A percentile compares a stretch with the other conserved stretches of the same genome.
Conservation (phyloP, 257 asterid species). For the Paulownia fortunei region DNA sequence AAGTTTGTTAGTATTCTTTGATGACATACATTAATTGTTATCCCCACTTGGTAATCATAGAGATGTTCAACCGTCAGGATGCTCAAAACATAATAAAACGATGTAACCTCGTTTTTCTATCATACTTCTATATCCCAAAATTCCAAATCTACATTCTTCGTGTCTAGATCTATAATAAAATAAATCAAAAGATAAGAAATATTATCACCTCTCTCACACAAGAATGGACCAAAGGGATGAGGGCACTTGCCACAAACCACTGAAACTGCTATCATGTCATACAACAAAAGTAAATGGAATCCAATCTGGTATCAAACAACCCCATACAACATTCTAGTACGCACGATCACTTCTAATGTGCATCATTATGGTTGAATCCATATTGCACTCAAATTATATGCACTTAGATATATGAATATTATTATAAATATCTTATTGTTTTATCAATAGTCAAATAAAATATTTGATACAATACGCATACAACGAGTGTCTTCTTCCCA, state of each 20-base stretch:
- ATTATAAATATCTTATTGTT: no score
- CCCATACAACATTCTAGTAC: neutral
- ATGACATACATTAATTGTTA: neutral
- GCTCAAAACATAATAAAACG: neutral
- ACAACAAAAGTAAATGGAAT: slow-evolving; percentile 38
- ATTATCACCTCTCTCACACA: neutral
- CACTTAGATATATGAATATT: no score
- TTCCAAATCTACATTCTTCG: slow-evolving; percentile 33
- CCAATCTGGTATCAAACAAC: slow-evolving; percentile 36
- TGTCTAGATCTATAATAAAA: neutral
- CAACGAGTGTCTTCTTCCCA: no score
- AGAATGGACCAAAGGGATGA: slow-evolving; percentile 26
- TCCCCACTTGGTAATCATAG: neutral
- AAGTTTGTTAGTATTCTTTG: no score
- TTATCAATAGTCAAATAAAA: no score
- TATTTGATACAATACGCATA: no score
- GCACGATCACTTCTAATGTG: no score
- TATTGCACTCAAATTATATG: no score
- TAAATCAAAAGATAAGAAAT: neutral
- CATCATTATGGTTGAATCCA: no score
- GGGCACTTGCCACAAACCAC: slow-evolving; percentile 5
- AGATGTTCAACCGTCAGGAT: no score
- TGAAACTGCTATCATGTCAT: slow-evolving; percentile 3
- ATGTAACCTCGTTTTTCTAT: neutral
- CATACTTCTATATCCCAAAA: slow-evolving; percentile 23